Evolutionary conservation across 169 alveolate genomes (phyloP).

Genomic region (Eimeria necatrix): DNA sequence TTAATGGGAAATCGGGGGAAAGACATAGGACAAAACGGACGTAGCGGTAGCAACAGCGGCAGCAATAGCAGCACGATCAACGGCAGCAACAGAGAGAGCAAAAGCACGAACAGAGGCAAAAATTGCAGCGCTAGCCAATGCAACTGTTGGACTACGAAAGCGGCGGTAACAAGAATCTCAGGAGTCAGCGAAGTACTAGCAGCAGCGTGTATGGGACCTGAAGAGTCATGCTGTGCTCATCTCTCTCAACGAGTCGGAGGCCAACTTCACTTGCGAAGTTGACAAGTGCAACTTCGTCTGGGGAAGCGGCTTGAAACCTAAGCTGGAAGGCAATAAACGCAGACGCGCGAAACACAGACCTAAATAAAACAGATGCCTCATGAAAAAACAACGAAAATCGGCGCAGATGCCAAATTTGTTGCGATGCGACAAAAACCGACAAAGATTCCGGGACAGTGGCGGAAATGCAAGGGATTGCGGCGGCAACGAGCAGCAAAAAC

Average conservation of each 20-base stretch:
- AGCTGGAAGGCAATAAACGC: background rate
- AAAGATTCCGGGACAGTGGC: too few relatives aligned
- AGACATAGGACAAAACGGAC: too few relatives aligned
- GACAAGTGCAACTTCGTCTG: slow-evolving; percentile 99
- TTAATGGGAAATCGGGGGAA: too few relatives aligned
- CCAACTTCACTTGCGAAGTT: slow-evolving; percentile 96
- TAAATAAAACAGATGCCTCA: background rate
- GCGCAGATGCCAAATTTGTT: background rate
- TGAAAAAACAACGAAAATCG: background rate
- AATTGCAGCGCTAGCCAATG: too few relatives aligned
- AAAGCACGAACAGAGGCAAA: too few relatives aligned
- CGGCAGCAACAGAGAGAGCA: too few relatives aligned
- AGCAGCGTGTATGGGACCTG: slow-evolving; percentile 75
- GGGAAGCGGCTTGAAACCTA: slow-evolving; percentile 97
- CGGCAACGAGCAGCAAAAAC: too few relatives aligned
- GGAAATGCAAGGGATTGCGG: too few relatives aligned
- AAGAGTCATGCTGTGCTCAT: slow-evolving; percentile 90
- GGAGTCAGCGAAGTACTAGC: background rate
- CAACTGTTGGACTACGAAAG: too few relatives aligned
- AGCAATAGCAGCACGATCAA: too few relatives aligned
- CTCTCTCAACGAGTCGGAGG: slow-evolving; percentile 93
- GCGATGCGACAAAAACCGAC: background rate
- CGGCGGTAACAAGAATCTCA: too few relatives aligned
- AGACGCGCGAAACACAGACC: background rate
- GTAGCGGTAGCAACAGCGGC: too few relatives aligned